These are phyloP conservation scores for Torrubiella hemipterigena DNA, from an alignment of 2,329 filamentous ascomycete genomes.

Conservation along the genomic window DNA sequence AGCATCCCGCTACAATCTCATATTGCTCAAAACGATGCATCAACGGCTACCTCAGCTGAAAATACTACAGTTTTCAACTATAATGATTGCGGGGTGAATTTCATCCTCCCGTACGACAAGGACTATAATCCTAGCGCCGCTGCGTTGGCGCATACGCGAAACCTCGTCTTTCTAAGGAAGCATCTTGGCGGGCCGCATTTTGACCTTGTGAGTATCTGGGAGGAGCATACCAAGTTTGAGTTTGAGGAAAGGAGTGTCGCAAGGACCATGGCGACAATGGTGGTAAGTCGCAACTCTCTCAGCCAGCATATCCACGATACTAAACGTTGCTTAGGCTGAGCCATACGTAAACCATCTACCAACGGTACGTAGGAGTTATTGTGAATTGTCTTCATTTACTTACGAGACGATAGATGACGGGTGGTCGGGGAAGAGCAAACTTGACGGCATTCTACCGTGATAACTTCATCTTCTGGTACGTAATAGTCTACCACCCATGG, in stretches of 20 bases:
- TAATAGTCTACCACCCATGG: no score
- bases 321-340: constrained; percentile 26
- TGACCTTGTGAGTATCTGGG: constrained; percentile 66
- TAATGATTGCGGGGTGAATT: constrained; percentile 19
- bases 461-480: constrained; percentile 60
- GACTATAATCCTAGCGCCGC: constrained; percentile 41
- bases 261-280: constrained; percentile 68
- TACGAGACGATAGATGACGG: constrained; percentile 33
- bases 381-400: background rate
- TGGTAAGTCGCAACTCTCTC: constrained; percentile 24
- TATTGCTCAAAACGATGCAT: background rate
- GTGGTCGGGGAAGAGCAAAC: constrained; percentile 51
- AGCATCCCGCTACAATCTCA: background rate
- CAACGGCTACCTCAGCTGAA: background rate
- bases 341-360: constrained; percentile 69
- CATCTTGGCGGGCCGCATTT: constrained; percentile 52
- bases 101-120: constrained; percentile 32
- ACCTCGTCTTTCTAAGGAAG: constrained; percentile 52
- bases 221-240: constrained; percentile 61
- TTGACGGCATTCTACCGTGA: constrained; percentile 59
- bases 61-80: constrained; percentile 22
- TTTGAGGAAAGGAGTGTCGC: constrained; percentile 56
- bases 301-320: no score
- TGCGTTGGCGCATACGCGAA: constrained; percentile 52
- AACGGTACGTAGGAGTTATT: constrained; percentile 32